Percentiles rank a stretch among this genome's conserved stretches.
phyloP scores from a whole-genome alignment of 1,284 basidiomycete genomes.

The Ceratobasidium papillatum region DNA sequence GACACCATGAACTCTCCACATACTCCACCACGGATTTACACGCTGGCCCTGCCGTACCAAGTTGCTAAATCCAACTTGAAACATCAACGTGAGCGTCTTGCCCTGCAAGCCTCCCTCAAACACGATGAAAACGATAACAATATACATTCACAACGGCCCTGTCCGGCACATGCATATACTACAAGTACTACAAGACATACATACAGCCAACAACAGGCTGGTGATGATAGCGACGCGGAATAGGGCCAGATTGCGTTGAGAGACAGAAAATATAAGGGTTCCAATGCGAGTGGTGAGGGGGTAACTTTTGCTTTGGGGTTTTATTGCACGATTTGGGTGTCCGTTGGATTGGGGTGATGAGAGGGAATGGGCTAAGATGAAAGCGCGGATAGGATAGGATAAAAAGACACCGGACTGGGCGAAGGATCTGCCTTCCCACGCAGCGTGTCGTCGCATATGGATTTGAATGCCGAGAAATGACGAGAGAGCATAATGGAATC shows the following conservation, averaged over 20 bases:
- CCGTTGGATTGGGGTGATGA: slow-evolving; percentile 37
- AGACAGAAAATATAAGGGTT: slow-evolving; percentile 7
- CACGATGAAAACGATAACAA: slow-evolving; percentile 16
- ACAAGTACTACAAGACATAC: slow-evolving; percentile 31
- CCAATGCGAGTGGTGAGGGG: slow-evolving; percentile 37
- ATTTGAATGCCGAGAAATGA: slow-evolving; percentile 18
- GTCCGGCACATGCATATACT: slow-evolving; percentile 36
- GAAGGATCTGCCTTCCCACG: slow-evolving; percentile 16
- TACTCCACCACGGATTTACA: background rate
- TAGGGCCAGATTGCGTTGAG: slow-evolving; percentile 3
- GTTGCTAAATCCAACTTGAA: background rate
- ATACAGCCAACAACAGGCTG: slow-evolving; percentile 2
- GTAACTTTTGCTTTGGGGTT: slow-evolving; percentile 42
- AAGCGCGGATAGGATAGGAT: slow-evolving; percentile 9
- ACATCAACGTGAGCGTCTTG: background rate
- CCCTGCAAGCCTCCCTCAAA: slow-evolving; percentile 1
- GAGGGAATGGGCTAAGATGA: slow-evolving; percentile 5
- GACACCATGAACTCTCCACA: background rate
- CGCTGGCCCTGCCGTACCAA: background rate
- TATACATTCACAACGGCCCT: slow-evolving; percentile 39
- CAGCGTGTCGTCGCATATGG: slow-evolving; percentile 14
- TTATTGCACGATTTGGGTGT: slow-evolving; percentile 38
- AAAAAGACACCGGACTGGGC: slow-evolving; percentile 8
- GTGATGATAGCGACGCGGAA: background rate
- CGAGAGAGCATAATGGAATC: background rate